Evolutionary conservation across 805 yeast genomes (phyloP).

Genomic region (Maudiozyma barnettii): DNA sequence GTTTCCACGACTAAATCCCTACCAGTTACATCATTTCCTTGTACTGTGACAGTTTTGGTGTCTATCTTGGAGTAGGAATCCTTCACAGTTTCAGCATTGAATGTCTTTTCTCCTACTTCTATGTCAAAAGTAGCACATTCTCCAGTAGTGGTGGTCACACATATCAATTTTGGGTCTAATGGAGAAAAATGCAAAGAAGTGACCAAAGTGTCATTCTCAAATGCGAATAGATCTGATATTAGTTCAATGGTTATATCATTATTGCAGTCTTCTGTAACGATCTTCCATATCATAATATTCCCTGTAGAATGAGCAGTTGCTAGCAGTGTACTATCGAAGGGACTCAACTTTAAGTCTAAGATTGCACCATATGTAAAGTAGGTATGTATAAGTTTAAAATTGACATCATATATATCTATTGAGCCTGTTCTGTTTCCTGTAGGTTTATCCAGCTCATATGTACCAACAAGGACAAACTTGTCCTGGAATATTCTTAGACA

Average conservation of each 20-base stretch:
- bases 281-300: conserved; percentile 53
- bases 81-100: conserved; percentile 1
- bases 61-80: conserved; percentile 8
- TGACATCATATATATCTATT: conserved; percentile 33
- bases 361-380: conserved; percentile 50
- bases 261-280: neutral
- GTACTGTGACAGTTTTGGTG: conserved; percentile 7
- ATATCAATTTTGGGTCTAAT: conserved; percentile 27
- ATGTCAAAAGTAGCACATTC: conserved; percentile 32
- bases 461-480: conserved; percentile 54
- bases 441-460: conserved; percentile 61
- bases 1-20: conserved; percentile 3
- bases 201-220: conserved; percentile 42
- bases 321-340: conserved; percentile 40
- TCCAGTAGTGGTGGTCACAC: conserved; percentile 65
- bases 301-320: conserved; percentile 80
- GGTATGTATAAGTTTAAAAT: conserved; percentile 20
- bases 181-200: conserved; percentile 59
- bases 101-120: conserved; percentile 1
- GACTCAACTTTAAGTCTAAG: conserved; percentile 64
- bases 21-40: conserved; percentile 6
- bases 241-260: conserved; percentile 15
- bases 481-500: conserved; percentile 50
- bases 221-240: conserved; percentile 34
- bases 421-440: conserved; percentile 57